Evolutionary conservation across 2,329 filamentous ascomycete species (phyloP).

Genomic region (Epichloe brachyelytri): DNA sequence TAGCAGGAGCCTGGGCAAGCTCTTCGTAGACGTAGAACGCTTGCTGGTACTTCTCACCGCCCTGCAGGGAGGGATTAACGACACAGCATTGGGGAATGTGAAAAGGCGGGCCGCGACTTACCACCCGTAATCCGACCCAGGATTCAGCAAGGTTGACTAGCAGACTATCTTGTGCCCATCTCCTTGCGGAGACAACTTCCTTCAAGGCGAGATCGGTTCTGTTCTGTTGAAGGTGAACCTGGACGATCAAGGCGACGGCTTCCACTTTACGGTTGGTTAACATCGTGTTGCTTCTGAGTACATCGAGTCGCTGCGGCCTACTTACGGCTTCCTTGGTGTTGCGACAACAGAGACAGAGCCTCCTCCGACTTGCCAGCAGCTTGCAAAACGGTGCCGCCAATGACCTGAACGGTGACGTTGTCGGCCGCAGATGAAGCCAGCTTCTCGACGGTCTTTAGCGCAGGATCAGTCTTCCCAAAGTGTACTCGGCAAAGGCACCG

Average conservation of each 20-base stretch:
- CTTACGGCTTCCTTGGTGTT: conserved; percentile 79
- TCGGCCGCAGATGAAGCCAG: conserved; percentile 55
- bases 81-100: neutral
- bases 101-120: conserved; percentile 25
- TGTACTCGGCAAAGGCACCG: conserved; percentile 58
- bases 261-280: conserved; percentile 35
- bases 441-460: conserved; percentile 50
- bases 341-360: conserved; percentile 63
- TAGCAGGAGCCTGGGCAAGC: conserved; percentile 74
- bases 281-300: conserved; percentile 7
- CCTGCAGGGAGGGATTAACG: conserved; percentile 37
- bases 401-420: conserved; percentile 68
- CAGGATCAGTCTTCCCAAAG: conserved; percentile 44
- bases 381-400: conserved; percentile 72
- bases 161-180: conserved; percentile 91
- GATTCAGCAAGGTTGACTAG: conserved; percentile 90
- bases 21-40: conserved; percentile 98
- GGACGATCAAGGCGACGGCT: conserved; percentile 75
- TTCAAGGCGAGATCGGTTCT: conserved; percentile 81
- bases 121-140: conserved; percentile 82
- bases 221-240: conserved; percentile 88
- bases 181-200: conserved; percentile 72
- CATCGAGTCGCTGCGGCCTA: conserved; percentile 10
- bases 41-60: conserved; percentile 90
- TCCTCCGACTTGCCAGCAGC: conserved; percentile 72